A percentile compares a stretch with the other conserved stretches of the same genome.
These are phyloP conservation scores for Astrephomene gubernaculifera DNA, from an alignment of 139 green algal species.

Conservation along the genomic window DNA sequence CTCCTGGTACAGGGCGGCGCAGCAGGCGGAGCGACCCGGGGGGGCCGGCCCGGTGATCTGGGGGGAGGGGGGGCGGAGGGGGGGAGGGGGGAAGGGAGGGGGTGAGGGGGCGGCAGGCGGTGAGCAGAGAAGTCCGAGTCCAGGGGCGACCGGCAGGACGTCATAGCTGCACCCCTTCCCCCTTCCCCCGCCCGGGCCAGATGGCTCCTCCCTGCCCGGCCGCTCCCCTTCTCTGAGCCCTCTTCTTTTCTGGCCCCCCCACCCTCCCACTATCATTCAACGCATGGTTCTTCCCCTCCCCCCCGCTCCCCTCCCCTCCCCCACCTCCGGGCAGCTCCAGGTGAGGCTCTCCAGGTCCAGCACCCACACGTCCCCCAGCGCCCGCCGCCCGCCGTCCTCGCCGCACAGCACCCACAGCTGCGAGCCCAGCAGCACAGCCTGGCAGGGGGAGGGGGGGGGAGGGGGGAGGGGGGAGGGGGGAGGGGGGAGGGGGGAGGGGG, in stretches of 20 bases:
- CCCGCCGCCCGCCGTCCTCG: constrained; percentile 77
- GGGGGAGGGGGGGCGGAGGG: background rate
- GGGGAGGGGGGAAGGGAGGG: background rate
- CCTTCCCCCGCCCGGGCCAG: too few species aligned
- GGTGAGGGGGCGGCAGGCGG: background rate
- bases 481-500: too few species aligned
- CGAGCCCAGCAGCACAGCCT: constrained; percentile 73
- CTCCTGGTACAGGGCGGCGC: constrained; percentile 61
- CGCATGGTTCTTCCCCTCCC: too few species aligned
- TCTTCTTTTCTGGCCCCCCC: too few species aligned
- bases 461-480: too few species aligned
- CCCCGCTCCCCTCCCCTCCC: background rate
- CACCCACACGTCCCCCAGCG: constrained; percentile 74
- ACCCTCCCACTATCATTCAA: too few species aligned
- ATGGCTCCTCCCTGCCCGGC: too few species aligned
- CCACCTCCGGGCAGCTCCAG: constrained; percentile 51
- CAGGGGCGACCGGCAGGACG: too few species aligned
- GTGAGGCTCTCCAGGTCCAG: constrained; percentile 77
- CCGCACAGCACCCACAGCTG: constrained; percentile 88
- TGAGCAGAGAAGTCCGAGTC: too few species aligned
- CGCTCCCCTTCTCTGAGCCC: too few species aligned
- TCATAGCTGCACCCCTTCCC: too few species aligned
- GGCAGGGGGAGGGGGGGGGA: background rate
- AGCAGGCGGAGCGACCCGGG: constrained; percentile 77
- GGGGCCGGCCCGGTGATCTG: constrained; percentile 61